These are phyloP conservation scores for Irpex sp. DNA, from an alignment of 1,284 basidiomycete genomes.

Conservation along the genomic window DNA sequence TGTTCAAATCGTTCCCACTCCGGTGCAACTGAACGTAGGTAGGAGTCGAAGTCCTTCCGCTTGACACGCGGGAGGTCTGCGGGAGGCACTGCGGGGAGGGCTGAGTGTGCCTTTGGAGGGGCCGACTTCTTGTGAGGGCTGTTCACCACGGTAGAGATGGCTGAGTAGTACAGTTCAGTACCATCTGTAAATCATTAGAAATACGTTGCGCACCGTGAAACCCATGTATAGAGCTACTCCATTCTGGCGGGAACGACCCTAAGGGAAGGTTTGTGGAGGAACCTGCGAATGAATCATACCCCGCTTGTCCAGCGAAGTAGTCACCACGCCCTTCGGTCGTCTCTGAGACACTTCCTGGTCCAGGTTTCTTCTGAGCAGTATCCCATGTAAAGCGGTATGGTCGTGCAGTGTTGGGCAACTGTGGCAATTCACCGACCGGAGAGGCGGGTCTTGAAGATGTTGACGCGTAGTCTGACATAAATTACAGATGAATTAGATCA, in stretches of 20 bases:
- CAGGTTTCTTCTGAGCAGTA: slow-evolving; percentile 17
- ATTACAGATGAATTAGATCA: background rate
- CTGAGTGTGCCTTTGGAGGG: slow-evolving; percentile 81
- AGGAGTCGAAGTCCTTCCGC: slow-evolving; percentile 83
- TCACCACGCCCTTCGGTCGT: slow-evolving; percentile 33
- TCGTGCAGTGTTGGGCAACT: slow-evolving; percentile 17
- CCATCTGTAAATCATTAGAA: background rate
- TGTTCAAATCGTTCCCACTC: slow-evolving; percentile 76
- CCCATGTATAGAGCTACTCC: slow-evolving; percentile 76
- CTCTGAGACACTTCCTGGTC: slow-evolving; percentile 27
- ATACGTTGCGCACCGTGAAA: slow-evolving; percentile 60
- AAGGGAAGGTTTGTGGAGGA: slow-evolving; percentile 37
- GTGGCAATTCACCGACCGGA: slow-evolving; percentile 19
- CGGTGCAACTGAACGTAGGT: slow-evolving; percentile 68
- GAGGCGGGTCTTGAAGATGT: slow-evolving; percentile 17
- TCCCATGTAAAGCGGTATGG: slow-evolving; percentile 28
- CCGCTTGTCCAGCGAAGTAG: slow-evolving; percentile 44
- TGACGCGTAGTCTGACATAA: slow-evolving; percentile 21
- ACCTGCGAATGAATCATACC: slow-evolving; percentile 29
- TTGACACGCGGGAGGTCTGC: slow-evolving; percentile 76
- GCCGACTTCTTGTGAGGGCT: slow-evolving; percentile 83
- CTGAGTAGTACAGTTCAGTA: slow-evolving; percentile 25
- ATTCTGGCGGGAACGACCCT: slow-evolving; percentile 44
- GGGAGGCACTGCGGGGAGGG: slow-evolving; percentile 68
- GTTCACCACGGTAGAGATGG: slow-evolving; percentile 77